Evolutionary conservation across 2,329 filamentous ascomycete genomes (phyloP).

Genomic region (Aspergillus carbonarius): DNA sequence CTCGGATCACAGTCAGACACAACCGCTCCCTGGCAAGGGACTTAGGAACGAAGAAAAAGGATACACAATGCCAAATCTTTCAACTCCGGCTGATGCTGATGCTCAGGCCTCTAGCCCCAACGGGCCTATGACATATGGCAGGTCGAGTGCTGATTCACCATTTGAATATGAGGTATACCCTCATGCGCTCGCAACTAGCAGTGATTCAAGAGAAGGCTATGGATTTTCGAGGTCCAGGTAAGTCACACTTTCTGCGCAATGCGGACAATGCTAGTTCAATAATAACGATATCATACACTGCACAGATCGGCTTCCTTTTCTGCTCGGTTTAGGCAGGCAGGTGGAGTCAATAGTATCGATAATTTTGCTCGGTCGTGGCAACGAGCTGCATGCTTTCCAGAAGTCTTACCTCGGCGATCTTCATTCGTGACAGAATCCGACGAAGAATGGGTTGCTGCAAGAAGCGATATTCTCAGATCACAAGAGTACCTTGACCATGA

Average conservation of each 20-base stretch:
- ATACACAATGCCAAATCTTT: conserved; percentile 1
- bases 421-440: conserved; percentile 65
- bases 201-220: conserved; percentile 1
- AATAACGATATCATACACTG: not conserved
- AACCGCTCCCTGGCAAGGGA: not conserved
- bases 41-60: not conserved
- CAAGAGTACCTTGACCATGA: conserved; percentile 24
- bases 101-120: conserved; percentile 3
- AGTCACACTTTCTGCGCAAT: not conserved
- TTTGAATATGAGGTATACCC: conserved; percentile 11
- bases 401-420: conserved; percentile 77
- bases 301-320: conserved; percentile 41
- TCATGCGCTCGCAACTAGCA: conserved; percentile 35
- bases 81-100: not conserved
- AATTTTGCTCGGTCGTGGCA: conserved; percentile 93
- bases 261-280: not conserved
- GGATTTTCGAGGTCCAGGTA: conserved; percentile 17
- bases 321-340: conserved; percentile 63
- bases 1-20: not conserved
- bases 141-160: conserved; percentile 5
- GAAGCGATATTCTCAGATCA: conserved; percentile 21
- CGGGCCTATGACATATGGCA: conserved; percentile 1
- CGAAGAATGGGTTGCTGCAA: conserved; percentile 41
- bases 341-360: conserved; percentile 89
- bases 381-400: conserved; percentile 81